phyloP scores from a whole-genome alignment of 768 basidiomycete genomes.

The Lactifluus volemus region DNA sequence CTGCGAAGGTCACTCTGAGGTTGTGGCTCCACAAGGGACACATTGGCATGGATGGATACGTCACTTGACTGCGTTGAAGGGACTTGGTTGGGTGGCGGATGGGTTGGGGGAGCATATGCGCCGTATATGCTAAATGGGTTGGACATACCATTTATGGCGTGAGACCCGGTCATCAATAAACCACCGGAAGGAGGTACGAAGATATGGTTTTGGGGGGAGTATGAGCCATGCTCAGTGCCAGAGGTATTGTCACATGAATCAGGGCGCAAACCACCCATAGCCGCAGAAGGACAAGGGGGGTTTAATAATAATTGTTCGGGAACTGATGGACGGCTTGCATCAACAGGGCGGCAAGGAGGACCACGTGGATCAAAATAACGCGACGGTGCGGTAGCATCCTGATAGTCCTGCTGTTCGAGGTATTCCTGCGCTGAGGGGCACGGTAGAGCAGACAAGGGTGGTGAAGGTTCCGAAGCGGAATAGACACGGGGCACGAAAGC shows the following conservation, averaged over 20 bases:
- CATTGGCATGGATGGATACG: background rate
- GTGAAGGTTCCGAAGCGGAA: slow-evolving; percentile 8
- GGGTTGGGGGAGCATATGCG: slow-evolving; percentile 15
- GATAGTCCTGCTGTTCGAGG: slow-evolving; percentile 17
- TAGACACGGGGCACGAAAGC: slow-evolving; percentile 16
- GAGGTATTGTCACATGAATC: slow-evolving; percentile 12
- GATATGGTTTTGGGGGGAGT: slow-evolving; percentile 4
- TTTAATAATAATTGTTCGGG: slow-evolving; percentile 1
- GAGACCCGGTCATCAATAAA: slow-evolving; percentile 13
- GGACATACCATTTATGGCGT: slow-evolving; percentile 8
- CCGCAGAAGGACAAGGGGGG: slow-evolving; percentile 2
- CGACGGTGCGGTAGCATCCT: background rate
- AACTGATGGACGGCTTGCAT: background rate
- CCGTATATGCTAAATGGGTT: slow-evolving; percentile 9
- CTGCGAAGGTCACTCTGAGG: background rate
- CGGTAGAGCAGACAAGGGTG: slow-evolving; percentile 7
- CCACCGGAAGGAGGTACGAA: slow-evolving; percentile 8
- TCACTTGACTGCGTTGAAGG: background rate
- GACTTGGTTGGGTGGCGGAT: slow-evolving; percentile 14
- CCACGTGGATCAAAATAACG: slow-evolving; percentile 18
- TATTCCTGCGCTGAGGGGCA: slow-evolving; percentile 13
- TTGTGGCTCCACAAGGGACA: slow-evolving; percentile 6
- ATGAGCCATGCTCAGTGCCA: slow-evolving; percentile 8
- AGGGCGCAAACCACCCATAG: slow-evolving; percentile 6
- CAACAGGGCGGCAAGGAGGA: slow-evolving; percentile 5